These are phyloP conservation scores for Trichoderma guizhouense DNA, from an alignment of 2,329 filamentous ascomycete genomes.

Conservation along the genomic window DNA sequence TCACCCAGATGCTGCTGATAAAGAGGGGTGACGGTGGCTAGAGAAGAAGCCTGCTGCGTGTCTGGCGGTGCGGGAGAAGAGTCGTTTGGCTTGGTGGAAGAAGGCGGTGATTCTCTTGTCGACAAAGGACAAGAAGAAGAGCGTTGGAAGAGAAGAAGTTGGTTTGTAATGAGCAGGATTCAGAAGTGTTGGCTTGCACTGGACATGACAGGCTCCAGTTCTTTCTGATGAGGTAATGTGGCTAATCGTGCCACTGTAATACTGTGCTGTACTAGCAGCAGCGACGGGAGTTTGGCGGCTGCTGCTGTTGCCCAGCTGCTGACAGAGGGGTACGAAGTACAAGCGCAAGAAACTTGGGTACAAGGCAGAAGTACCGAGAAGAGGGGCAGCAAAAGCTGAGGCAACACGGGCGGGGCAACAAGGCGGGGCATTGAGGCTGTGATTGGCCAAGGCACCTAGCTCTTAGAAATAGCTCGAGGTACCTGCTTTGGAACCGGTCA, in stretches of 20 bases:
- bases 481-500: not conserved
- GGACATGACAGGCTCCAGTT: constrained; percentile 13
- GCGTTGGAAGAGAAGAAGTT: not conserved
- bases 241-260: constrained; percentile 3
- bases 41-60: not conserved
- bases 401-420: constrained; percentile 1
- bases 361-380: constrained; percentile 15
- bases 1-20: constrained; percentile 28
- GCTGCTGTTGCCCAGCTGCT: not conserved
- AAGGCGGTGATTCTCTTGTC: not conserved
- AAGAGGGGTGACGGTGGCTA: not conserved
- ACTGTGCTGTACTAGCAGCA: not conserved
- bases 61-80: not conserved
- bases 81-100: not conserved
- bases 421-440: not conserved
- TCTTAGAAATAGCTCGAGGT: not conserved
- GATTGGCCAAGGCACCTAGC: not conserved
- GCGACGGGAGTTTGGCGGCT: too few species aligned
- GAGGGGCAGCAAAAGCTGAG: not conserved
- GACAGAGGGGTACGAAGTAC: not conserved
- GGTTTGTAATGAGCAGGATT: constrained; percentile 13
- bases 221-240: constrained; percentile 17
- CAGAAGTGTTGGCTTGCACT: not conserved
- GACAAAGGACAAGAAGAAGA: not conserved
- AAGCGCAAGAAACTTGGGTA: not conserved